Percentiles rank a stretch among this genome's conserved stretches.
Conservation (phyloP, 2,329 filamentous ascomycete species). For the Trichoderma aggressivum region DNA sequence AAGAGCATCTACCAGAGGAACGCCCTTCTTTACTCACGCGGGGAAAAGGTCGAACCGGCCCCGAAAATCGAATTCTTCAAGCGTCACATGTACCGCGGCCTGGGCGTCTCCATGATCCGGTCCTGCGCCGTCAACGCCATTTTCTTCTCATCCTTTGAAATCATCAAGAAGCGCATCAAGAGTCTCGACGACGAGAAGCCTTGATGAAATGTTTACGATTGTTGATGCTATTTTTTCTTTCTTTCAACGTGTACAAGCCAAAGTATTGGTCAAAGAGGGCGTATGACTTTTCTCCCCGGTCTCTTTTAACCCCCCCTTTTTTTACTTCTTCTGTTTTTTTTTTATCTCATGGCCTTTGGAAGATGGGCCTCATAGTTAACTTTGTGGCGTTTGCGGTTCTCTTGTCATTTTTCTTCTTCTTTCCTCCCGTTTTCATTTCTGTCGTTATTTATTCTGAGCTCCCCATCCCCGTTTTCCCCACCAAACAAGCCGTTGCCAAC, state of each 20-base stretch:
- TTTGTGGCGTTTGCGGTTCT: neutral
- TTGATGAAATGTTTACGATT: neutral
- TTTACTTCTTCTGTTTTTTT: neutral
- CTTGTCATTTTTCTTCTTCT: neutral
- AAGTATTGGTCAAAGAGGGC: neutral
- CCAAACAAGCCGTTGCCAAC: neutral
- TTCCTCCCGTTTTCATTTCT: neutral
- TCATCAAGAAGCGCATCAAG: constrained; percentile 68
- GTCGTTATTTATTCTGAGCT: neutral
- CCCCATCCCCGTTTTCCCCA: neutral
- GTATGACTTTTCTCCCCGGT: neutral
- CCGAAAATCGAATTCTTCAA: constrained; percentile 78
- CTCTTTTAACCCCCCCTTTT: neutral
- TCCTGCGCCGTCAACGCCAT: constrained; percentile 83
- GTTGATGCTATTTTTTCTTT: neutral
- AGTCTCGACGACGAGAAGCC: constrained; percentile 44
- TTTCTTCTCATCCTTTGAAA: constrained; percentile 86
- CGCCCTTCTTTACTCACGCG: constrained; percentile 65
- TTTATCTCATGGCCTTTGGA: neutral
- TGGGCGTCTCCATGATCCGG: constrained; percentile 78
- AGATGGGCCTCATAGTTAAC: neutral
- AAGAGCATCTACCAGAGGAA: constrained; percentile 86
- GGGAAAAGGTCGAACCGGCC: constrained; percentile 59
- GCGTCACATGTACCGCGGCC: constrained; percentile 74
- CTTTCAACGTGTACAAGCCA: neutral